Evolutionary conservation across 2,329 filamentous ascomycete genomes (phyloP).

Genomic region (Aspergillus pseudoviridinutans): DNA sequence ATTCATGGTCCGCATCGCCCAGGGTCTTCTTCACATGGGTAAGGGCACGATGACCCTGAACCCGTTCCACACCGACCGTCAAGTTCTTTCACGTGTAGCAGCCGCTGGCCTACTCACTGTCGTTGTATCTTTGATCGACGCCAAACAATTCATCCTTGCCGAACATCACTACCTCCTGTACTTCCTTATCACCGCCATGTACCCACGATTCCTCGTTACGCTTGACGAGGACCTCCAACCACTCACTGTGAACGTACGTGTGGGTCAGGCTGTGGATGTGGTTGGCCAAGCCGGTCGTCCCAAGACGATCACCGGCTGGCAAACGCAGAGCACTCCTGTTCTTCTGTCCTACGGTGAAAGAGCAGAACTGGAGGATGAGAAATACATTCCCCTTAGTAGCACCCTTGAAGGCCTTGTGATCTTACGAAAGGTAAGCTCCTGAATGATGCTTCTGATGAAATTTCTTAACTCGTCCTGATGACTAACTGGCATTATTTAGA

Average conservation of each 20-base stretch:
- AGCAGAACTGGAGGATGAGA: slow-evolving; percentile 94
- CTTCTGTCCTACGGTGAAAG: slow-evolving; percentile 91
- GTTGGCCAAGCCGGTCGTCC: slow-evolving; percentile 94
- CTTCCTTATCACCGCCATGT: slow-evolving; percentile 94
- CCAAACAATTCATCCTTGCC: slow-evolving; percentile 74
- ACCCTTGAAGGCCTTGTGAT: slow-evolving; percentile 94
- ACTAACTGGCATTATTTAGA: slow-evolving; percentile 33
- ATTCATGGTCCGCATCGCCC: slow-evolving; percentile 98
- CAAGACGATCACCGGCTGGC: slow-evolving; percentile 99
- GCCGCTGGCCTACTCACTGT: slow-evolving; percentile 86
- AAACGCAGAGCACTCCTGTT: slow-evolving; percentile 98
- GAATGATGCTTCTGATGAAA: not conserved
- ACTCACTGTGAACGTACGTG: slow-evolving; percentile 89
- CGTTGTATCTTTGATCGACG: slow-evolving; percentile 88
- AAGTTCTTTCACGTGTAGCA: slow-evolving; percentile 87
- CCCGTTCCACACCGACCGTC: slow-evolving; percentile 98
- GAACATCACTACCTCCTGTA: slow-evolving; percentile 91
- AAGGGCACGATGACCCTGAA: slow-evolving; percentile 95
- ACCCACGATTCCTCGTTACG: slow-evolving; percentile 92
- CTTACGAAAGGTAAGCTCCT: slow-evolving; percentile 76
- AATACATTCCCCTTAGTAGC: slow-evolving; percentile 89
- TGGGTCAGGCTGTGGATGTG: slow-evolving; percentile 96
- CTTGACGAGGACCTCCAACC: slow-evolving; percentile 93
- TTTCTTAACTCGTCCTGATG: not conserved
- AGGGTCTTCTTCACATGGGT: slow-evolving; percentile 97